phyloP scores from a whole-genome alignment of 1,284 basidiomycete species.

The Inonotus hispidus region DNA sequence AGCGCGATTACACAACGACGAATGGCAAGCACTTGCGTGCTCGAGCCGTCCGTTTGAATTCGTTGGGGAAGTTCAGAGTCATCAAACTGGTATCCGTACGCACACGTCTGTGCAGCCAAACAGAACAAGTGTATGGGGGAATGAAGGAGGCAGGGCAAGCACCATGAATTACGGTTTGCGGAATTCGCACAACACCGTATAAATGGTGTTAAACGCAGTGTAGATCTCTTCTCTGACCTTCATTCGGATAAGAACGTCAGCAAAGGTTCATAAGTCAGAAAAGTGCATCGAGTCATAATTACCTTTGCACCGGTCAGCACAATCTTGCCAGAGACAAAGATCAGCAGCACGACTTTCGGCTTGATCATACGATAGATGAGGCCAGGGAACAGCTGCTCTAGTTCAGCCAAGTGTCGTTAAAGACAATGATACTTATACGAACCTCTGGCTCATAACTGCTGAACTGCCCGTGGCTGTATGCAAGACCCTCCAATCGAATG shows the following conservation, averaged over 20 bases:
- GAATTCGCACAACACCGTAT: constrained; percentile 90
- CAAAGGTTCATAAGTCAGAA: constrained; percentile 28
- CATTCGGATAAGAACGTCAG: constrained; percentile 26
- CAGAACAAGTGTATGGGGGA: not conserved
- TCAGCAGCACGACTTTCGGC: constrained; percentile 97
- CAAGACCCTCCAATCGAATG: constrained; percentile 95
- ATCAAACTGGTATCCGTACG: not conserved
- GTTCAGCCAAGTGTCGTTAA: constrained; percentile 5
- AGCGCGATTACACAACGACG: not conserved
- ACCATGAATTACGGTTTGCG: constrained; percentile 63
- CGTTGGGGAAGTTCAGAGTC: not conserved
- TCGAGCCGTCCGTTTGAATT: not conserved
- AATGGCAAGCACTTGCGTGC: not conserved
- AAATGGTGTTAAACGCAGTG: constrained; percentile 98
- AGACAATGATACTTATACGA: constrained; percentile 26
- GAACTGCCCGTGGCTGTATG: constrained; percentile 98
- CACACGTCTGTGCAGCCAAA: not conserved
- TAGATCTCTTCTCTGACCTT: constrained; percentile 99
- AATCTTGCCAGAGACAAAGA: constrained; percentile 99
- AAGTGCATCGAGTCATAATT: constrained; percentile 27
- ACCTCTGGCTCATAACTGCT: constrained; percentile 98
- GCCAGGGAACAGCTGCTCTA: constrained; percentile 87
- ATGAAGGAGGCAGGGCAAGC: not conserved
- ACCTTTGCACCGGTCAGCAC: constrained; percentile 99
- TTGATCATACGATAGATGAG: constrained; percentile 99